Evolutionary conservation across 2,329 filamentous ascomycete genomes (phyloP).

Genomic region (Alternaria arborescens): DNA sequence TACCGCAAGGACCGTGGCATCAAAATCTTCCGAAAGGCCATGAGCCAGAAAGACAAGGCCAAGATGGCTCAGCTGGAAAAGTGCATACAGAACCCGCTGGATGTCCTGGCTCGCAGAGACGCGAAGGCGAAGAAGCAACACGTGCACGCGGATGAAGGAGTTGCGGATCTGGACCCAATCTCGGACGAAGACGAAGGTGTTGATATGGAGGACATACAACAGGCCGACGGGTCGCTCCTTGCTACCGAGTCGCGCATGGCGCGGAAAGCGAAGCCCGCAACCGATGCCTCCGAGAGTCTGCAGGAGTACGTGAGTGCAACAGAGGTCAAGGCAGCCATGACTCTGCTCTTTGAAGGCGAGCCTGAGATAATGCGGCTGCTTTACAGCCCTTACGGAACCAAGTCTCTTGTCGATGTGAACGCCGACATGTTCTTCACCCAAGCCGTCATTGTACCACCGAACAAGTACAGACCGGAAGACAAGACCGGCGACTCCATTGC

Average conservation of each 20-base stretch:
- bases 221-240: conserved; percentile 61
- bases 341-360: conserved; percentile 85
- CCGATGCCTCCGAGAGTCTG: conserved; percentile 42
- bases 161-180: conserved; percentile 67
- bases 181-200: conserved; percentile 55
- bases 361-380: conserved; percentile 83
- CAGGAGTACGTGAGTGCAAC: conserved; percentile 83
- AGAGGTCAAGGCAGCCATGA: conserved; percentile 82
- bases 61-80: conserved; percentile 77
- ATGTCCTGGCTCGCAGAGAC: conserved; percentile 63
- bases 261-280: conserved; percentile 52
- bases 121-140: conserved; percentile 56
- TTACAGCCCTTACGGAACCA: conserved; percentile 78
- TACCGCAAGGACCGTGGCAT: conserved; percentile 91
- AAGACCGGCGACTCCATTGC: conserved; percentile 82
- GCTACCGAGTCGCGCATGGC: conserved; percentile 56
- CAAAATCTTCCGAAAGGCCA: conserved; percentile 89
- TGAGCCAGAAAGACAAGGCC: conserved; percentile 76
- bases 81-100: conserved; percentile 74
- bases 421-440: conserved; percentile 96
- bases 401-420: conserved; percentile 64
- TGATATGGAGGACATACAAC: conserved; percentile 45
- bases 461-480: conserved; percentile 88
- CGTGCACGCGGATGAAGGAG: conserved; percentile 70
- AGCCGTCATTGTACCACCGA: conserved; percentile 87